Evolutionary conservation across 495 filamentous ascomycete species (phyloP).

Genomic region (Penicillium cataractarum): DNA sequence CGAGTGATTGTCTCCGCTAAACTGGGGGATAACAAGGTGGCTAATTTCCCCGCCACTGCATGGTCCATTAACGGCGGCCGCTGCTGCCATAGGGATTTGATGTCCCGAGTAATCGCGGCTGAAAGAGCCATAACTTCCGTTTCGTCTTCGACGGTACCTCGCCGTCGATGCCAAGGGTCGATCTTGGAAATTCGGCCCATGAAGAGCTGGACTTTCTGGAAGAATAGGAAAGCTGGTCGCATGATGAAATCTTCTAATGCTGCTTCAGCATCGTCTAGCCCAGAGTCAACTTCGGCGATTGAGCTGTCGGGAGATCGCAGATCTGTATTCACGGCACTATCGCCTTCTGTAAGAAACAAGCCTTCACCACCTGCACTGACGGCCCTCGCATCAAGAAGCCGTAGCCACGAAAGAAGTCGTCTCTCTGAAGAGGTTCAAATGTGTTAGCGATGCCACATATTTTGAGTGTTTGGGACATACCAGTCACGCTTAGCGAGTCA

Average conservation of each 20-base stretch:
- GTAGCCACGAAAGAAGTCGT: constrained; percentile 40
- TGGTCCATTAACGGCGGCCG: constrained; percentile 46
- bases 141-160: constrained; percentile 42
- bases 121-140: constrained; percentile 41
- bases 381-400: constrained; percentile 40
- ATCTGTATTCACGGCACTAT: constrained; percentile 25
- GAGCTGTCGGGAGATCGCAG: constrained; percentile 27
- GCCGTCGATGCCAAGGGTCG: constrained; percentile 39
- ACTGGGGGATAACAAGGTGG: constrained; percentile 39
- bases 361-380: constrained; percentile 44
- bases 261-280: constrained; percentile 16
- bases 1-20: constrained; percentile 41
- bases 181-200: constrained; percentile 39
- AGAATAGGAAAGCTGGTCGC: constrained; percentile 39
- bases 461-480: background rate
- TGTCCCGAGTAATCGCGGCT: constrained; percentile 38
- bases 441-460: background rate
- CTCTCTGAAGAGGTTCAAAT: constrained; percentile 15
- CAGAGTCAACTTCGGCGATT: constrained; percentile 36
- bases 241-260: constrained; percentile 34
- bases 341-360: constrained; percentile 36
- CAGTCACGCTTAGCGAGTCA: constrained; percentile 13
- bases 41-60: constrained; percentile 41
- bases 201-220: constrained; percentile 40
- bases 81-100: constrained; percentile 39